phyloP scores from a whole-genome alignment of 78 protist species.

The Bodo saltans region DNA sequence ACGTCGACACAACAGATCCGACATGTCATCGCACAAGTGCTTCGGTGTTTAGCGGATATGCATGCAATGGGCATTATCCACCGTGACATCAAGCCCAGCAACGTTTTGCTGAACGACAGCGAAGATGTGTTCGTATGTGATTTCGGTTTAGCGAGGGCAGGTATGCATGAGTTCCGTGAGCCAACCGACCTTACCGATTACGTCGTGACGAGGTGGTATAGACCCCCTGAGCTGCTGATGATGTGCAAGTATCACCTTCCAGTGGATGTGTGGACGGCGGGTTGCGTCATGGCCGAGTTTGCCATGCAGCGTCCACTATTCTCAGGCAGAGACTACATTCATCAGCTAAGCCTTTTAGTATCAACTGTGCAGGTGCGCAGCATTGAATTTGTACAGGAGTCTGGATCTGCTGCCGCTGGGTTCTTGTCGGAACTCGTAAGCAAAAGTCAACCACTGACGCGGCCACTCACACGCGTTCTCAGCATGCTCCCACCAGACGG shows the following conservation, averaged over 20 bases:
- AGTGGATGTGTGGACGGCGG: conserved; percentile 71
- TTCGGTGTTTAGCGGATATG: conserved; percentile 81
- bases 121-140: conserved; percentile 81
- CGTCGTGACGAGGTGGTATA: conserved; percentile 75
- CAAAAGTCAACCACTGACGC: no score
- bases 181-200: conserved; percentile 40
- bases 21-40: conserved; percentile 88
- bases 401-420: no score
- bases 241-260: conserved; percentile 8
- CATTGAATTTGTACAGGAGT: no score
- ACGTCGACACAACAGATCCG: conserved; percentile 90
- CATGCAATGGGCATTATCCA: conserved; percentile 93
- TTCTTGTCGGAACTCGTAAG: no score
- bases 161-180: background rate
- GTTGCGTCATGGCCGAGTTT: conserved; percentile 61
- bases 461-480: no score
- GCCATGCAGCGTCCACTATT: conserved; percentile 39
- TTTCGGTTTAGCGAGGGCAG: conserved; percentile 51
- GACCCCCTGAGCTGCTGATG: conserved; percentile 70
- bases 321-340: conserved; percentile 46
- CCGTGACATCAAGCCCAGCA: conserved; percentile 53
- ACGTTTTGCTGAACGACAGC: conserved; percentile 82
- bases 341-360: background rate
- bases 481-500: no score
- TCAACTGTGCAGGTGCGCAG: no score